Evolutionary conservation across 768 basidiomycete species (phyloP).

Genomic region (Mycena chlorophos): DNA sequence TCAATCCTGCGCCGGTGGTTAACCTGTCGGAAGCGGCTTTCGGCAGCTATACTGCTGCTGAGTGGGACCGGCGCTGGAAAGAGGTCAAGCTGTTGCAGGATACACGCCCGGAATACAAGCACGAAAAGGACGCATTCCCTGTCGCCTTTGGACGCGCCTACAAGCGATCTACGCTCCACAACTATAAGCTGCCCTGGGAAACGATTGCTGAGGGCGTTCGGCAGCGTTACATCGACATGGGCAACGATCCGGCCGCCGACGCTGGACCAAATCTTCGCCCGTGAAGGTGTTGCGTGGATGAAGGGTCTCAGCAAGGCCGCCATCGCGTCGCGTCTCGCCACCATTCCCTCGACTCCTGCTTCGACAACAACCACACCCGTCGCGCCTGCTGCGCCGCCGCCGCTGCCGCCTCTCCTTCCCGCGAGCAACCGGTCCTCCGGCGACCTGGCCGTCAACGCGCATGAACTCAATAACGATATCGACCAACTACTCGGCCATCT

Average conservation of each 20-base stretch:
- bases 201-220: neutral
- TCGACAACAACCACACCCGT: no score
- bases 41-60: neutral
- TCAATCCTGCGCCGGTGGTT: neutral
- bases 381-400: no score
- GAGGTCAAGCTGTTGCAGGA: neutral
- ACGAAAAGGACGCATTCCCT: neutral
- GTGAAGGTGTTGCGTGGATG: neutral
- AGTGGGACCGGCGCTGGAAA: neutral
- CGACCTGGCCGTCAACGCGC: no score
- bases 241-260: neutral
- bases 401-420: no score
- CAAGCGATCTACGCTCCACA: neutral
- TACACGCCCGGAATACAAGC: neutral
- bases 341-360: no score
- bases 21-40: neutral
- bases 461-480: no score
- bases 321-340: no score
- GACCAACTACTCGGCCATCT: no score
- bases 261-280: neutral
- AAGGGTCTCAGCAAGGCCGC: neutral
- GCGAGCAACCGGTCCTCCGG: no score
- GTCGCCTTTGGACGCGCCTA: neutral
- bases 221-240: conserved; percentile 1
- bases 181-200: conserved; percentile 1